These are phyloP conservation scores for Schizochytrium sp. DNA, from an alignment of 108 stramenopile genomes.

Conservation along the genomic window DNA sequence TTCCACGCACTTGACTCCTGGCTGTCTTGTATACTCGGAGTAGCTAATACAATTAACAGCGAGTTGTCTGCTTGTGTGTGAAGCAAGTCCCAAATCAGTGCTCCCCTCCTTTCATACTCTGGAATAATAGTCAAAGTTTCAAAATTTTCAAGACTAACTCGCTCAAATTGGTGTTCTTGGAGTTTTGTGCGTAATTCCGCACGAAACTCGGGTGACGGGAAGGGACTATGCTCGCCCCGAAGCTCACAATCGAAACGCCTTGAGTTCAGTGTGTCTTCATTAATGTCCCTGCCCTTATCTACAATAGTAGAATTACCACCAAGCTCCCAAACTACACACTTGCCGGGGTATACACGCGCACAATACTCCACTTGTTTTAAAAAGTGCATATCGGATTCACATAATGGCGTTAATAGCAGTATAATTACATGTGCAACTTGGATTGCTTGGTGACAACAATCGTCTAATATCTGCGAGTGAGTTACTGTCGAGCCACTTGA, in stretches of 20 bases:
- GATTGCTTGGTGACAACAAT: constrained; percentile 6
- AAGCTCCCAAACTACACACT: background rate
- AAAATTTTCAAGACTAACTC: no score
- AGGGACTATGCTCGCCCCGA: no score
- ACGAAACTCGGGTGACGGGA: no score
- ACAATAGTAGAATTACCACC: background rate
- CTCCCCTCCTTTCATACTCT: no score
- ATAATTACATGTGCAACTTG: background rate
- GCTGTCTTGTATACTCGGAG: no score
- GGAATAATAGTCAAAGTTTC: no score
- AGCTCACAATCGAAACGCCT: background rate
- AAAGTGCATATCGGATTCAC: constrained; percentile 20
- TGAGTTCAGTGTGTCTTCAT: background rate
- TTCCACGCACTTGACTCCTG: no score
- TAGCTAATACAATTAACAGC: no score
- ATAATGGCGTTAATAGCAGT: background rate
- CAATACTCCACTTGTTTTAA: background rate
- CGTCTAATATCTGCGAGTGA: background rate
- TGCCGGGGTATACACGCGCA: background rate
- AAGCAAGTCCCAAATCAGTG: no score
- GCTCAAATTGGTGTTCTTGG: no score
- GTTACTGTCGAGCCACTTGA: background rate
- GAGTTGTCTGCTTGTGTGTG: no score
- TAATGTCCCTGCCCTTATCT: background rate
- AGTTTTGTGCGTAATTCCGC: no score